Percentiles rank a stretch among this genome's conserved stretches.
These are phyloP conservation scores for Aspergillus ostianus DNA, from an alignment of 495 filamentous ascomycete species.

Conservation along the genomic window DNA sequence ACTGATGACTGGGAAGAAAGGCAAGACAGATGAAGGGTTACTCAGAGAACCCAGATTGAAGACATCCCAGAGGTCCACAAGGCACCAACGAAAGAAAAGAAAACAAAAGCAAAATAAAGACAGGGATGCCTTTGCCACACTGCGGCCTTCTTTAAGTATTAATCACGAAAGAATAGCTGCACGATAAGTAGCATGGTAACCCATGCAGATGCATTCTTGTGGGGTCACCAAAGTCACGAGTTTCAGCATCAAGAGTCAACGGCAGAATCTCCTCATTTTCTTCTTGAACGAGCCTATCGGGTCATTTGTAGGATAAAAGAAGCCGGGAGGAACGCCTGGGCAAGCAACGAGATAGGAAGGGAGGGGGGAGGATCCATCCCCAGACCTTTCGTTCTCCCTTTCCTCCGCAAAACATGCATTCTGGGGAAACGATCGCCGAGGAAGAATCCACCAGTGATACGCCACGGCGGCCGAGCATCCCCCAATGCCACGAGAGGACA, in stretches of 20 bases:
- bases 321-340: neutral
- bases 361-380: slow-evolving; percentile 5
- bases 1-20: neutral
- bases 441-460: slow-evolving; percentile 11
- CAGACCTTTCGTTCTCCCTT: slow-evolving; percentile 3
- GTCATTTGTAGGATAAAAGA: slow-evolving; percentile 1
- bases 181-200: neutral
- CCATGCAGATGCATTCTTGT: neutral
- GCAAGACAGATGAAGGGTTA: neutral
- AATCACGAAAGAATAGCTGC: neutral
- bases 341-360: neutral
- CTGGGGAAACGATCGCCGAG: slow-evolving; percentile 13
- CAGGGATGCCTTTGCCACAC: neutral
- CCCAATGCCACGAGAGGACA: neutral
- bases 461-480: neutral
- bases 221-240: neutral
- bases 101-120: neutral
- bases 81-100: neutral
- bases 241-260: neutral
- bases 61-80: neutral
- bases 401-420: slow-evolving; percentile 8
- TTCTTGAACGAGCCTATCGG: neutral
- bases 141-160: neutral
- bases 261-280: slow-evolving; percentile 5
- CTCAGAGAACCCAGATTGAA: no score